Evolutionary conservation across 305 asterid genomes (phyloP), one percentile per base, ranked within the genome.

Genomic region (Rubia balearica): DNA sequence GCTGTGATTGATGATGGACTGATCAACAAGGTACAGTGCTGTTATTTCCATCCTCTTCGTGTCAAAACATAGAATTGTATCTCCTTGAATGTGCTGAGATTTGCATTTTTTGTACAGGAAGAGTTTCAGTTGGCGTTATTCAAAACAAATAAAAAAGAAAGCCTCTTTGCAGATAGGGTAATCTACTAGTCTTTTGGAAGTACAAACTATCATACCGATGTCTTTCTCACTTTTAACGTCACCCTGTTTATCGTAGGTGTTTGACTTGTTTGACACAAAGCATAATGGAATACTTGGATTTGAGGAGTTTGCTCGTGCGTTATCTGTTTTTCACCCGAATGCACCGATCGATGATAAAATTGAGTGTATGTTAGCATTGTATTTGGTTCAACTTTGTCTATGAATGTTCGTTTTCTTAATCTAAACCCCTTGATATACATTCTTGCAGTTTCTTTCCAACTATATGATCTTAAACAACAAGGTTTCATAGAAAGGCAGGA

Each of bases 161-260:
- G 98, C 74, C 85, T 95, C 84, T 95, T 95, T 81, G 99, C 99
- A 69, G 98, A 95, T 77, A 80, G 99, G 98, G 99, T 95, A 89
- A 63, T 49, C 70, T 40, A 17, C 59, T 53, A 53, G 59, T 22
- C 22, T 53, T 53, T 53, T 53, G 24, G 53, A 8, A 24, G 6
- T 45, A 36, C 42, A 19, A 53, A 45, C 9, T 46, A 33, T 40
- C 14, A 17, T 19, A 36, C 53, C 68, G 2, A 22, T 6, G 40
- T 71, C n/a, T 19, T 53, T 68, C 65, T 74, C 24, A 41, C 72
- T 55, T 45, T 63, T 79, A 61, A 19, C 59, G 42, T 62, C 68
- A 49, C 73, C 51, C 67, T 62, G 68, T 75, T 21, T 17, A 51
- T 65, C 63, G 70, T 86, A 94, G 98, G 98, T 94, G 65, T 94